Percentiles rank a stretch among this genome's conserved stretches.
These are phyloP conservation scores for Hortaea werneckii DNA, from an alignment of 2,329 filamentous ascomycete species.

Conservation along the genomic window DNA sequence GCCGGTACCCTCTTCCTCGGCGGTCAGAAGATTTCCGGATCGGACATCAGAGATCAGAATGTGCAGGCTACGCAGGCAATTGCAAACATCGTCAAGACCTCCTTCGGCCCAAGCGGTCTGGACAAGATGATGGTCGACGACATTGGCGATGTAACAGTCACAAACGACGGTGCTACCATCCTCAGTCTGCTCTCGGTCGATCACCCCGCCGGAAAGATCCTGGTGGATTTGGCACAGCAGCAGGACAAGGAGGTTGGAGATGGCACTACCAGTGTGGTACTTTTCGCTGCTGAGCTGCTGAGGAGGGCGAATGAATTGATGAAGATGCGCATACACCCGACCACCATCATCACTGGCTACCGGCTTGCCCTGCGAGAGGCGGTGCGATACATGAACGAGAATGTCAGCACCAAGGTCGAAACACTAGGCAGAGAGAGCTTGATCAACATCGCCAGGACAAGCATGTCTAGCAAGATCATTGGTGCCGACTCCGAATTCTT, in stretches of 20 bases:
- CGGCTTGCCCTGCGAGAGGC: conserved; percentile 89
- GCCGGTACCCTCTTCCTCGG: conserved; percentile 91
- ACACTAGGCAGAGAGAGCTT: conserved; percentile 81
- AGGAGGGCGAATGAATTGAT: conserved; percentile 93
- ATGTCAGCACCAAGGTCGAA: conserved; percentile 93
- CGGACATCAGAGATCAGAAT: conserved; percentile 96
- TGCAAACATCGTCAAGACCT: conserved; percentile 97
- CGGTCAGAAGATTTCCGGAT: conserved; percentile 91
- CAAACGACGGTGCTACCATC: conserved; percentile 97
- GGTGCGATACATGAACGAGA: conserved; percentile 97
- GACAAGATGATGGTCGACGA: conserved; percentile 99
- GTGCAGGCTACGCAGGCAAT: conserved; percentile 94
- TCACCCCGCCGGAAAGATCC: conserved; percentile 94
- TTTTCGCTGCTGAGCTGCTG: conserved; percentile 92
- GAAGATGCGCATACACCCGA: conserved; percentile 99
- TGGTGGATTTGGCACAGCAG: conserved; percentile 94
- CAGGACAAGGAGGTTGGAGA: conserved; percentile 99
- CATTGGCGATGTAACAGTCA: conserved; percentile 97
- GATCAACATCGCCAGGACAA: conserved; percentile 92
- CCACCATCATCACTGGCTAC: conserved; percentile 98
- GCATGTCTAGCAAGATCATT: conserved; percentile 99
- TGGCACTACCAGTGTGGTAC: conserved; percentile 92
- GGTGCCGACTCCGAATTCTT: conserved; percentile 95
- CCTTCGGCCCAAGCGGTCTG: conserved; percentile 89
- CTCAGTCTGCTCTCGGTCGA: conserved; percentile 91